phyloP scores from a whole-genome alignment of 495 filamentous ascomycete species.

The Penicillium herquei region DNA sequence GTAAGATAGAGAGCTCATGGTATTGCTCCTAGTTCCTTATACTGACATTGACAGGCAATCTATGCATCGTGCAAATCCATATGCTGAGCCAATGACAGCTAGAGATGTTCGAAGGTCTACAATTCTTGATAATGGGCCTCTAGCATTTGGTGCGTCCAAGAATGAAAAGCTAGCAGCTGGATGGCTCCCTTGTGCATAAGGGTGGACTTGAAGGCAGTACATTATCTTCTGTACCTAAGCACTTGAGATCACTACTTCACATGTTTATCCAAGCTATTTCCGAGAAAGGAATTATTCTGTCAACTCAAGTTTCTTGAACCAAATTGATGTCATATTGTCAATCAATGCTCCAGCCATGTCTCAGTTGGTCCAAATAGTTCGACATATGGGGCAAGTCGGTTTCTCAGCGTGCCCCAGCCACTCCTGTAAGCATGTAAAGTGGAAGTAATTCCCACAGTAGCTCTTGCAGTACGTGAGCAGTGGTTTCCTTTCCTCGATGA shows the following conservation, averaged over 20 bases:
- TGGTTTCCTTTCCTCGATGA: background rate
- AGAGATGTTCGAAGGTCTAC: conserved; percentile 24
- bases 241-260: too few species aligned
- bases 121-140: conserved; percentile 19
- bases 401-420: background rate
- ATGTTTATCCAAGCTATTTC: too few species aligned
- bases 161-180: conserved; percentile 2
- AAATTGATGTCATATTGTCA: too few species aligned
- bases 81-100: conserved; percentile 19
- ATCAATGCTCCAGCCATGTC: too few species aligned
- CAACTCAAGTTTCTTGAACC: too few species aligned
- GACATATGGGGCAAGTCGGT: background rate
- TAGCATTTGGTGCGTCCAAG: conserved; percentile 9
- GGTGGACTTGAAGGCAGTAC: too few species aligned
- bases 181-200: background rate
- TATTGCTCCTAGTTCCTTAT: background rate
- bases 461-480: background rate
- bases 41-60: conserved; percentile 14
- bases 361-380: background rate
- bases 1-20: background rate
- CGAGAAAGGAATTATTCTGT: too few species aligned
- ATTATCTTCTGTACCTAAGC: too few species aligned
- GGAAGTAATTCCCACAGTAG: background rate
- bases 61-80: conserved; percentile 26
- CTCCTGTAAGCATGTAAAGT: background rate